Evolutionary conservation across 1,284 basidiomycete genomes (phyloP), one percentile per base, ranked within the genome.

Genomic region (Ustilago trichophora): DNA sequence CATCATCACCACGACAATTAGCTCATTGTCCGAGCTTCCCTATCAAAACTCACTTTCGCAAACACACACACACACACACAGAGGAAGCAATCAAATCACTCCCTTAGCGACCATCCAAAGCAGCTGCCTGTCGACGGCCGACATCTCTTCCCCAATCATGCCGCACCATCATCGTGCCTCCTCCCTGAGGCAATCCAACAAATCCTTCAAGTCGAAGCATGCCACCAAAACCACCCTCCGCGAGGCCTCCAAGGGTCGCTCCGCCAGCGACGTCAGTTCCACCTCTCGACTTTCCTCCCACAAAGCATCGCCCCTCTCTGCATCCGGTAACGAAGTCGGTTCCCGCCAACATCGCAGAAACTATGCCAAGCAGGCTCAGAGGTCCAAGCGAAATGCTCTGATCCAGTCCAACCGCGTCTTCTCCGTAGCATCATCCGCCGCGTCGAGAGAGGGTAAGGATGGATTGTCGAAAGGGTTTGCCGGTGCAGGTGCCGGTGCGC

Each of bases 401-500:
- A 47, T 76, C 24, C 65, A 76, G 38, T 74, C 73, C 37, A 75
- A 70, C 22, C 71, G 77, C 26, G 54, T 78, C 43, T 78, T 78
- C 36, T 51, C 44, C 24, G 50, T 53, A 8, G 34, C 37, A 1
- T 19, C 47, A 3, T 48, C 65, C 16, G n/a, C n/a, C n/a, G 45
- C 40, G 3, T 56, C 57, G 10, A 56, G 57, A 34, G 57, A 67
- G 29, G 57, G 44, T 12, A 56, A 49, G 18, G 64, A 67, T 40
- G 69, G 72, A 6, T 48, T 75, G 19, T 47, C 55, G 76, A 88
- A 84, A 63, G 90, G 90, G 12, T 85, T 86, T 19, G 52, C 64
- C 25, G 58, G 59, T 11, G 59, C 67, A 3, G 52, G 56, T 31
- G 89, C 91, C 70, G 90, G 91, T 8, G 88, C 89, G 2, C 90